phyloP scores from a whole-genome alignment of 192 early-diverging fungal species.

The Cetraspora pellucida region DNA sequence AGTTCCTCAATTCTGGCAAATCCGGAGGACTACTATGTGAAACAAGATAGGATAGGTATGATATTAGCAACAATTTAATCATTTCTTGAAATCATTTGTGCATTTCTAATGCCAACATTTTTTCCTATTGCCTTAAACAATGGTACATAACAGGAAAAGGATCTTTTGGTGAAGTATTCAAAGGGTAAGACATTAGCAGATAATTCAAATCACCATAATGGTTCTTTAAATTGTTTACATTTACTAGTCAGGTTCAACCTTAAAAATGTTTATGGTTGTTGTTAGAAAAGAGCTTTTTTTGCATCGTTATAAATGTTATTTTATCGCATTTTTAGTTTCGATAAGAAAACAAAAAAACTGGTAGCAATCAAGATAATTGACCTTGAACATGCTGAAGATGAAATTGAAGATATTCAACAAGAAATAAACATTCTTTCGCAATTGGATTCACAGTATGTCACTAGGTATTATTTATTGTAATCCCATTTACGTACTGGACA shows the following conservation, averaged over 20 bases:
- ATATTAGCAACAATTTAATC: too few relatives aligned
- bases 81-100: too few relatives aligned
- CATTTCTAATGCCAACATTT: too few relatives aligned
- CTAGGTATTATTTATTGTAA: slow-evolving; percentile 48
- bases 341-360: slow-evolving; percentile 63
- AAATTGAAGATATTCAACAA: slow-evolving; percentile 98
- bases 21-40: slow-evolving; percentile 67
- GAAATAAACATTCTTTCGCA: slow-evolving; percentile 96
- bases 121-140: not conserved
- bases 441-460: slow-evolving; percentile 85
- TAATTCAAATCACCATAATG: slow-evolving; percentile 3
- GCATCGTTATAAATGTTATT: too few relatives aligned
- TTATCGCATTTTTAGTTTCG: slow-evolving; percentile 49
- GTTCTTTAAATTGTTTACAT: not conserved
- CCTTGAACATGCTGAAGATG: slow-evolving; percentile 94
- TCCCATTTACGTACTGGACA: too few relatives aligned
- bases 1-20: slow-evolving; percentile 47
- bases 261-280: too few relatives aligned
- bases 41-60: slow-evolving; percentile 72
- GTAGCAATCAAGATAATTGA: slow-evolving; percentile 99
- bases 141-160: slow-evolving; percentile 55
- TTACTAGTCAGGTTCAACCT: too few relatives aligned
- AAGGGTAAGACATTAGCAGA: slow-evolving; percentile 62
- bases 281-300: too few relatives aligned
- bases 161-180: slow-evolving; percentile 83